Evolutionary conservation across 2,329 filamentous ascomycete species (phyloP), one percentile per base, ranked within the genome.

Genomic region (Sporothrix phasma): DNA sequence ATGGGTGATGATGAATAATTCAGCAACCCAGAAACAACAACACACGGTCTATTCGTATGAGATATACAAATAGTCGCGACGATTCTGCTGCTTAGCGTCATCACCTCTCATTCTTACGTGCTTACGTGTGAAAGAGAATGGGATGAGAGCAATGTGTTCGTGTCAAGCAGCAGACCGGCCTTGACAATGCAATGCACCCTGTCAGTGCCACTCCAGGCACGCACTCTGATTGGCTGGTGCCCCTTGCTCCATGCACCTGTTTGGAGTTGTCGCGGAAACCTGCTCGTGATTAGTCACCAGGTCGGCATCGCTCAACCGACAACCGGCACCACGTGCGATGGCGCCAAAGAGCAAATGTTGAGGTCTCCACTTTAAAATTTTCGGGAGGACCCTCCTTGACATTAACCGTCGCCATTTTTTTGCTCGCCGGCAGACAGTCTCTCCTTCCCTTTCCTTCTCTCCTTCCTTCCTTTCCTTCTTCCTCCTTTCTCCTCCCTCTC

Each of bases 251-350:
- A 17, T 17, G 26, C 26, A 31, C 47, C 29, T 51, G 24, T 19
- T 6, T 51, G 47, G 17, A 17, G 17, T 31, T 49, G 2, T 26
- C 3, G 45, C 19, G 26, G 22, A 8, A 17, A 53, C 34, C 24
- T 17, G 49, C 5, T 7, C 49, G 11, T 31, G 3, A 41, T 64
- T 64, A 64, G 53, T 64, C 62, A 64, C 41, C n/a, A n/a, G n/a
- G 3, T 47, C 62, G 53, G 53, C 43, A 46, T n/a, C 19, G 17
- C 41, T 31, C 51, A 47, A 58, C 62, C 62, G 62, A 64, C 31
- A 60, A 60, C 53, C 62, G 43, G 34, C 53, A 62, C 53, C 64
- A 65, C 64, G 64, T 65, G 64, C 64, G 26, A 65, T 65, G 41
- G 64, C 64, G 64, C 63, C 63, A 65, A 58, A 54, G 47, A 64